phyloP scores from a whole-genome alignment of 2,329 filamentous ascomycete genomes.

The Kalmusia sp. region DNA sequence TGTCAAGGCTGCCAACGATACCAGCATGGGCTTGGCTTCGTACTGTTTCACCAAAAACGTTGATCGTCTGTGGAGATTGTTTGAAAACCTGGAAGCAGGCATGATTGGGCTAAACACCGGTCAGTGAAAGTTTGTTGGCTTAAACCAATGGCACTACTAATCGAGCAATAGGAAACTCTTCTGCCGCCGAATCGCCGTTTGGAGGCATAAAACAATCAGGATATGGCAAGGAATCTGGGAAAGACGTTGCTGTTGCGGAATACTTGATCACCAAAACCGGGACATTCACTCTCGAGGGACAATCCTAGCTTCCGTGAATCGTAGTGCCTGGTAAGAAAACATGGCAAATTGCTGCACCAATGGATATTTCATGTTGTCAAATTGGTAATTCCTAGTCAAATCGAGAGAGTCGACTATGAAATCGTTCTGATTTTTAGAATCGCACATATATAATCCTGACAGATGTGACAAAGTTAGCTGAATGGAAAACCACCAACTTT shows the following conservation, averaged over 20 bases:
- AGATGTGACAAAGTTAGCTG: no score
- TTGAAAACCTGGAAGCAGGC: constrained; percentile 72
- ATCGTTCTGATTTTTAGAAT: no score
- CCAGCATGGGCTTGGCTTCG: constrained; percentile 69
- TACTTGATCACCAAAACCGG: constrained; percentile 71
- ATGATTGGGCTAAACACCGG: constrained; percentile 73
- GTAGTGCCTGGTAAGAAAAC: neutral
- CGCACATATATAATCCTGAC: no score
- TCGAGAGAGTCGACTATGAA: no score
- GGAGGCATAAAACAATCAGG: constrained; percentile 73
- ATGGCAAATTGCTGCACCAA: no score
- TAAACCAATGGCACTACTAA: neutral
- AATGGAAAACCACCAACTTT: no score
- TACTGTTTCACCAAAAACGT: constrained; percentile 75
- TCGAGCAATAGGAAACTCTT: constrained; percentile 60
- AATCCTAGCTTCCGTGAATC: constrained; percentile 18
- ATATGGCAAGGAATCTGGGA: constrained; percentile 72
- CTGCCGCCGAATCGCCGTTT: constrained; percentile 71
- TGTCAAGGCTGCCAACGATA: constrained; percentile 66
- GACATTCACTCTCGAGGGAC: constrained; percentile 63
- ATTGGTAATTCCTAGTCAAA: no score
- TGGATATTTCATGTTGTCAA: no score
- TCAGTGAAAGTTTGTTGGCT: constrained; percentile 24
- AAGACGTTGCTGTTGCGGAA: constrained; percentile 69
- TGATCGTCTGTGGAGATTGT: constrained; percentile 68